Conservation (phyloP, 2,329 filamentous ascomycete genomes). For the Didymellaceae sp. region DNA sequence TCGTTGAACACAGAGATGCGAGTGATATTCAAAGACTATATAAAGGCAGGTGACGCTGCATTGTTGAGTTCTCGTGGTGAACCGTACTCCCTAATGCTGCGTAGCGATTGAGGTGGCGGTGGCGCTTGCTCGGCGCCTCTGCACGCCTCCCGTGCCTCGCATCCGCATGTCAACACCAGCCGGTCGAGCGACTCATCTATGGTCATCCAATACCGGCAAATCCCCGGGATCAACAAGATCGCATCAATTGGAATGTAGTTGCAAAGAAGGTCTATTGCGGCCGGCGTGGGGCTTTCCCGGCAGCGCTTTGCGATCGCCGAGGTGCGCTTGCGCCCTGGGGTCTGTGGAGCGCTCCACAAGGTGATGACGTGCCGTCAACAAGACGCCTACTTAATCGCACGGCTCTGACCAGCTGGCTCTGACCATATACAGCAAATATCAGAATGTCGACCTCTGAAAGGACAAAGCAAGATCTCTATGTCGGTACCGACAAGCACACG, state of each 20-base stretch:
- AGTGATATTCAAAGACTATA: too few species aligned
- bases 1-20: too few species aligned
- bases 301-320: slow-evolving; percentile 1
- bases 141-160: slow-evolving; percentile 2
- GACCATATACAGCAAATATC: too few species aligned
- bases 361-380: slow-evolving; percentile 14
- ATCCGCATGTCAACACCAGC: slow-evolving; percentile 3
- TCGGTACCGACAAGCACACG: slow-evolving; percentile 42
- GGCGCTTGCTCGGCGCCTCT: slow-evolving; percentile 8
- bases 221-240: background rate
- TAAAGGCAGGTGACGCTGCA: too few species aligned
- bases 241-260: background rate
- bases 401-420: too few species aligned
- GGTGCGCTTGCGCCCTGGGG: slow-evolving; percentile 11
- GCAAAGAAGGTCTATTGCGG: slow-evolving; percentile 2
- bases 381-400: too few species aligned
- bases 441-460: slow-evolving; percentile 7
- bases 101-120: too few species aligned
- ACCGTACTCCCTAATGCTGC: too few species aligned
- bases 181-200: background rate
- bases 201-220: background rate
- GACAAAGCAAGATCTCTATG: slow-evolving; percentile 32
- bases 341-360: slow-evolving; percentile 13
- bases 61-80: too few species aligned
- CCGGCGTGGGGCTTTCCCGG: background rate